A percentile compares a stretch with the other conserved stretches of the same genome.
phyloP scores from a whole-genome alignment of 495 filamentous ascomycete genomes.

The Xylaria venustula region DNA sequence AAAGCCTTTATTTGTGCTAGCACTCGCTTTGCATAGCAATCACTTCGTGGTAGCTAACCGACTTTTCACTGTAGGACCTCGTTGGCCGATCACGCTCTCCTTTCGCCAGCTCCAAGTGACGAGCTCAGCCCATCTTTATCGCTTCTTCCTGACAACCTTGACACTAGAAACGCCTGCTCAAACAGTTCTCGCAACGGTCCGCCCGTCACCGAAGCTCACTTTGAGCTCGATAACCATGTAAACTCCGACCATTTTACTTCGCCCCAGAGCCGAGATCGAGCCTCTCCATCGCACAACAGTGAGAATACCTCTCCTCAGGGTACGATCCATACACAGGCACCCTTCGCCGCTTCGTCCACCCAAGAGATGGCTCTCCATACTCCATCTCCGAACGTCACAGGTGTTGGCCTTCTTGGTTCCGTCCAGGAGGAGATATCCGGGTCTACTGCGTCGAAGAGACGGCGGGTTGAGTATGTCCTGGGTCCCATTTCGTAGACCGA shows the following conservation, averaged over 20 bases:
- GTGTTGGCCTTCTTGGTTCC: neutral
- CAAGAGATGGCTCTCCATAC: conserved; percentile 21
- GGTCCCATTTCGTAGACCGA: neutral
- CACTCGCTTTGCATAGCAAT: neutral
- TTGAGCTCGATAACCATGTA: conserved; percentile 19
- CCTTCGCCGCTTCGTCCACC: conserved; percentile 5
- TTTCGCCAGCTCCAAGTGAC: conserved; percentile 57
- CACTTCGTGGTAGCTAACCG: neutral
- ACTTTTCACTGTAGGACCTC: neutral
- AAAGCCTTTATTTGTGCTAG: conserved; percentile 1
- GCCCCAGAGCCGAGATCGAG: conserved; percentile 9
- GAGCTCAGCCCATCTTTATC: conserved; percentile 45
- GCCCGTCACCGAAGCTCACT: conserved; percentile 28
- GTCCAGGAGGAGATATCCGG: neutral
- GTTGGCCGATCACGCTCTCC: conserved; percentile 36
- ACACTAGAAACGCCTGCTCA: conserved; percentile 1
- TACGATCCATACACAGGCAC: conserved; percentile 4
- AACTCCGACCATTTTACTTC: conserved; percentile 3
- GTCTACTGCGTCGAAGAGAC: conserved; percentile 21
- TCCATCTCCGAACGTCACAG: conserved; percentile 10
- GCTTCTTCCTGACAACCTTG: conserved; percentile 29
- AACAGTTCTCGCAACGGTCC: conserved; percentile 1
- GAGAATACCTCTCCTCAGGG: conserved; percentile 9
- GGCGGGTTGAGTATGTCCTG: conserved; percentile 21
- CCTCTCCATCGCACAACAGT: neutral